Evolutionary conservation across 345 rosid genomes (phyloP).

Genomic region (Noccaea bulbosa): DNA sequence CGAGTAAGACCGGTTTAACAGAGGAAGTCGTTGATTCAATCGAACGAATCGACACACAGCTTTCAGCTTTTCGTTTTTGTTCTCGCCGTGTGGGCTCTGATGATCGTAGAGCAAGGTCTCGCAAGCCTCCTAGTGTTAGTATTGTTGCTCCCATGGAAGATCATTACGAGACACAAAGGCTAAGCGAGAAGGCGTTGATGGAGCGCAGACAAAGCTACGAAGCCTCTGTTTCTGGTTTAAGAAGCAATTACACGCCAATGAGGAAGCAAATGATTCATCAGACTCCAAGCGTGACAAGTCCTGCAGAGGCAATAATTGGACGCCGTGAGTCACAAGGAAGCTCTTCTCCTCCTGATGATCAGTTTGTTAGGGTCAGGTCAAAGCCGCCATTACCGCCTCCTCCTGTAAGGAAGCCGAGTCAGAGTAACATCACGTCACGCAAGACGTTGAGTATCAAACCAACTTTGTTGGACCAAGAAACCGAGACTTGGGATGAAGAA

Average conservation of each 20-base stretch:
- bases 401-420: constrained; percentile 19
- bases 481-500: constrained; percentile 15
- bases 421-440: constrained; percentile 26
- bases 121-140: constrained; percentile 13
- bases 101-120: constrained; percentile 14
- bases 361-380: constrained; percentile 20
- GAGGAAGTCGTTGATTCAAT: constrained; percentile 47
- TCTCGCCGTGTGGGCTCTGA: constrained; percentile 22
- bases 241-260: constrained; percentile 9
- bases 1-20: constrained; percentile 15
- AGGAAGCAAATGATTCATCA: not conserved
- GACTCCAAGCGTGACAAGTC: constrained; percentile 8
- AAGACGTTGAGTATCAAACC: constrained; percentile 38
- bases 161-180: constrained; percentile 8
- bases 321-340: constrained; percentile 17
- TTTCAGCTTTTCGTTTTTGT: constrained; percentile 46
- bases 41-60: constrained; percentile 49
- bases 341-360: constrained; percentile 11
- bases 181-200: constrained; percentile 4
- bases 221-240: constrained; percentile 24
- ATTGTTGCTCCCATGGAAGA: not conserved
- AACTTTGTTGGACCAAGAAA: constrained; percentile 37
- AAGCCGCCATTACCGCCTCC: constrained; percentile 27
- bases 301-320: constrained; percentile 8
- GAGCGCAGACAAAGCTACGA: constrained; percentile 27